phyloP scores from a whole-genome alignment of 1,284 basidiomycete species.

The Papiliotrema fonsecae region DNA sequence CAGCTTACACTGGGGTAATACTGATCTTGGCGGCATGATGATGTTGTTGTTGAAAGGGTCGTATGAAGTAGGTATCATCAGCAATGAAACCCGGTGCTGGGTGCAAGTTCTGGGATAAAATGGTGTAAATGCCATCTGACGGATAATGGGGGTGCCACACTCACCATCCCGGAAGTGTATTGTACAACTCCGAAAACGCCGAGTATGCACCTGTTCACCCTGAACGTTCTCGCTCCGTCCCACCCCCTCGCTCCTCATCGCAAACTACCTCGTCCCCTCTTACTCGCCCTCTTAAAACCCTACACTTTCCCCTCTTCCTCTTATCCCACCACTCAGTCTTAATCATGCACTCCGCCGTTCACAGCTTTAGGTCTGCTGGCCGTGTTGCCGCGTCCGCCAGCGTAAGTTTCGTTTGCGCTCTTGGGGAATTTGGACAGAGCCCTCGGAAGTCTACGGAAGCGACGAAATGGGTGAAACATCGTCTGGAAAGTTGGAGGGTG shows the following conservation, averaged over 20 bases:
- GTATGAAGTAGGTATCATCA: neutral
- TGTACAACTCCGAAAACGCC: slow-evolving; percentile 1
- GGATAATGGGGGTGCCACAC: slow-evolving; percentile 1
- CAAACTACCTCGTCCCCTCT: slow-evolving; percentile 1
- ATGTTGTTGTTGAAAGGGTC: neutral
- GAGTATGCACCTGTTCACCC: neutral
- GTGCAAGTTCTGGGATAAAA: slow-evolving; percentile 1
- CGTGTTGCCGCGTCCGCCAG: slow-evolving; percentile 34
- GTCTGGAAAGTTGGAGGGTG: too few species aligned
- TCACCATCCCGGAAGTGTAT: neutral
- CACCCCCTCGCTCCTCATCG: slow-evolving; percentile 2
- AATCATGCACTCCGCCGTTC: slow-evolving; percentile 79
- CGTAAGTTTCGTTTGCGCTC: slow-evolving; percentile 18
- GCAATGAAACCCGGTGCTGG: neutral
- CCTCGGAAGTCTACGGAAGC: neutral
- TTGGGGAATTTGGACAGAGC: neutral
- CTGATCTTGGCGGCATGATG: slow-evolving; percentile 4
- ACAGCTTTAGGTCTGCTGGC: slow-evolving; percentile 53
- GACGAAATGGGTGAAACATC: too few species aligned
- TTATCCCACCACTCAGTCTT: slow-evolving; percentile 42
- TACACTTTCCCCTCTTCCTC: slow-evolving; percentile 22
- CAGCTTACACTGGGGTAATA: neutral
- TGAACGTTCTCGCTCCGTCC: slow-evolving; percentile 1
- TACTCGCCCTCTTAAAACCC: slow-evolving; percentile 6
- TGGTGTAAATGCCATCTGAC: neutral